phyloP scores from a whole-genome alignment of 768 basidiomycete species.

The Pulveroboletus sp. region DNA sequence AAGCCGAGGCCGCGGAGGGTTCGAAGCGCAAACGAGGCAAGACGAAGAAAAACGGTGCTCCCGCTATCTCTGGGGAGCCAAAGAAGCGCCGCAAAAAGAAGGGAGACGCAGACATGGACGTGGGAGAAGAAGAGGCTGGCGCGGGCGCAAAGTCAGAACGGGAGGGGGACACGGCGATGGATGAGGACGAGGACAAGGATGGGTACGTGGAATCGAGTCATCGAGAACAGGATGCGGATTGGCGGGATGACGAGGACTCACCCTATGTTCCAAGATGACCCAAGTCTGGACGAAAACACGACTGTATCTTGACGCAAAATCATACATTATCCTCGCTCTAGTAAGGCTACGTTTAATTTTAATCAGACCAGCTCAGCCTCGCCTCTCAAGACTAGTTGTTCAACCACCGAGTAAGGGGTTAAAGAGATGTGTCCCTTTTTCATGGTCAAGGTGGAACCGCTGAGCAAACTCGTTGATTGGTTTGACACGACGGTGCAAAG shows the following conservation, averaged over 20 bases:
- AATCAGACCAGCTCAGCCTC: constrained; percentile 73
- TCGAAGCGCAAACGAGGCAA: constrained; percentile 59
- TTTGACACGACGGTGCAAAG: neutral
- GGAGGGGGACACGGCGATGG: constrained; percentile 35
- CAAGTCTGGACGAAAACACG: neutral
- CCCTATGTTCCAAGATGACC: constrained; percentile 40
- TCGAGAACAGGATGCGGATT: constrained; percentile 43
- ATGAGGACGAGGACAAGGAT: constrained; percentile 44
- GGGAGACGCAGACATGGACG: constrained; percentile 32
- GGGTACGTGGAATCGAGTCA: constrained; percentile 36
- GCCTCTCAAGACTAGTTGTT: constrained; percentile 68
- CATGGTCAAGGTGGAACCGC: constrained; percentile 73
- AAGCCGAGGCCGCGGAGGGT: constrained; percentile 52
- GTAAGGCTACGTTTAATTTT: constrained; percentile 18
- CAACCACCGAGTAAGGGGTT: constrained; percentile 72
- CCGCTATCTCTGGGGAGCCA: constrained; percentile 32
- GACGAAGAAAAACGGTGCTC: constrained; percentile 45
- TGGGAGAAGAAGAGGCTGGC: constrained; percentile 34
- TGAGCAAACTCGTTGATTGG: constrained; percentile 22
- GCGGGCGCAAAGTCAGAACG: constrained; percentile 37
- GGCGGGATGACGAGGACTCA: constrained; percentile 41
- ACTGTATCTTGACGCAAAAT: constrained; percentile 7
- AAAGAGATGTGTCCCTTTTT: constrained; percentile 80
- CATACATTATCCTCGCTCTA: constrained; percentile 11
- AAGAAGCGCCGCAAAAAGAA: constrained; percentile 54